Evolutionary conservation across 2,329 filamentous ascomycete genomes (phyloP).

Genomic region (Ustilaginoidea virens): DNA sequence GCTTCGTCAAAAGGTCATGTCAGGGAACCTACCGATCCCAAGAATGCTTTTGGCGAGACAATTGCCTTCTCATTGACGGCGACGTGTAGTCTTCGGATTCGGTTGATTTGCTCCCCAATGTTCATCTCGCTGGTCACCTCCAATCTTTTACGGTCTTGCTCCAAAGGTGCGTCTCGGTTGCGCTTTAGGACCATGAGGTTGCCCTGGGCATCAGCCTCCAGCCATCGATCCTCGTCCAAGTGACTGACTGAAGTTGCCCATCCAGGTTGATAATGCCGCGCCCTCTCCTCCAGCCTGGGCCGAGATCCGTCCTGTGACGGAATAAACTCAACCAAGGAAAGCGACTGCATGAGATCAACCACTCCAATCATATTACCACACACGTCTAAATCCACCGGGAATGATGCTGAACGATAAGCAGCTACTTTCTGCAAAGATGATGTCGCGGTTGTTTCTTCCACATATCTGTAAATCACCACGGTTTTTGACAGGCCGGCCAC

Average conservation of each 20-base stretch:
- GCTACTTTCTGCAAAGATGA: constrained; percentile 54
- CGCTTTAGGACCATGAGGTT: constrained; percentile 71
- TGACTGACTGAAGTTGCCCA: constrained; percentile 72
- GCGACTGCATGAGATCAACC: constrained; percentile 86
- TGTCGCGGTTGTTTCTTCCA: constrained; percentile 36
- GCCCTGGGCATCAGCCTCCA: constrained; percentile 75
- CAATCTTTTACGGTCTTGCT: constrained; percentile 56
- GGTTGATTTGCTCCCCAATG: constrained; percentile 86
- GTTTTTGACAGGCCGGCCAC: constrained; percentile 86
- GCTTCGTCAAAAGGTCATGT: no score
- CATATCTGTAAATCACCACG: constrained; percentile 44
- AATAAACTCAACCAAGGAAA: constrained; percentile 61
- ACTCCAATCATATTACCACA: constrained; percentile 64
- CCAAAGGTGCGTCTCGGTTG: constrained; percentile 56
- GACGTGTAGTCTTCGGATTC: constrained; percentile 61
- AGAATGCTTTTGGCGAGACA: constrained; percentile 68
- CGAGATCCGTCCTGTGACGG: constrained; percentile 39
- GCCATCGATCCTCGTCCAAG: constrained; percentile 57
- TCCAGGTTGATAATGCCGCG: constrained; percentile 63
- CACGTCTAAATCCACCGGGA: constrained; percentile 67
- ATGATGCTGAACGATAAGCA: constrained; percentile 67
- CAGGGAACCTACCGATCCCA: constrained; percentile 61
- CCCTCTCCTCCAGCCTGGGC: constrained; percentile 55
- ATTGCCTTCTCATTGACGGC: constrained; percentile 46
- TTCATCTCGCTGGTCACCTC: constrained; percentile 67